Conservation (phyloP, 176 grass and related monocot species). For the Oryza rufipogon region DNA sequence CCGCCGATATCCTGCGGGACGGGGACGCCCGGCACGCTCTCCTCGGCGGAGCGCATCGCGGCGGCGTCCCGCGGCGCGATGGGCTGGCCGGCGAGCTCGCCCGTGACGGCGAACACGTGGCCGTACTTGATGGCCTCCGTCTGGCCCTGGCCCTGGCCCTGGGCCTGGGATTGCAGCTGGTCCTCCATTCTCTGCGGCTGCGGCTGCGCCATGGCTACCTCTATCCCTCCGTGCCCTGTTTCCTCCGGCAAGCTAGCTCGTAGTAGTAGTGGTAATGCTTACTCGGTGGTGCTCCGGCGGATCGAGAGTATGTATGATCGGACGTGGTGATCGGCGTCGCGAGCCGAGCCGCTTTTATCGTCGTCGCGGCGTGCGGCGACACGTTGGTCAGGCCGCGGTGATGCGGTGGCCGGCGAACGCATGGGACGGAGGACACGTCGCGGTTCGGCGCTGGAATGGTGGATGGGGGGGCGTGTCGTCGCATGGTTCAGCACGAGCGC, state of each 20-base stretch:
- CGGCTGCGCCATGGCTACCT: conserved; percentile 10
- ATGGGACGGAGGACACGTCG: neutral
- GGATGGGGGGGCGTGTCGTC: too few species aligned
- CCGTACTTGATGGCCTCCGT: conserved; percentile 52
- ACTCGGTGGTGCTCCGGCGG: neutral
- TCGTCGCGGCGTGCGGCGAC: neutral
- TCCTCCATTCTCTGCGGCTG: neutral
- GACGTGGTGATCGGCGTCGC: too few species aligned
- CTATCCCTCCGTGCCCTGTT: neutral
- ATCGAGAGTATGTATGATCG: neutral
- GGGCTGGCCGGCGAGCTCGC: conserved; percentile 54
- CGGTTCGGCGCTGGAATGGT: neutral
- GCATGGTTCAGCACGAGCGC: neutral
- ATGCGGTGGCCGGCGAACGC: neutral
- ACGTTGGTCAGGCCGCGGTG: neutral
- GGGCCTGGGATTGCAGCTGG: neutral
- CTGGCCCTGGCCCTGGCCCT: neutral
- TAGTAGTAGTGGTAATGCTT: neutral
- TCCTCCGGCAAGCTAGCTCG: neutral
- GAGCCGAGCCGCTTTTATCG: neutral
- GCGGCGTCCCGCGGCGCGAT: conserved; percentile 56
- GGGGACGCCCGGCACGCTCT: conserved; percentile 44
- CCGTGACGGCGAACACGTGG: conserved; percentile 59
- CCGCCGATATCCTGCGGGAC: conserved; percentile 38
- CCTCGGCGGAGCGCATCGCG: conserved; percentile 62